Conservation (phyloP, 345 rosid species). For the Punica granatum region DNA sequence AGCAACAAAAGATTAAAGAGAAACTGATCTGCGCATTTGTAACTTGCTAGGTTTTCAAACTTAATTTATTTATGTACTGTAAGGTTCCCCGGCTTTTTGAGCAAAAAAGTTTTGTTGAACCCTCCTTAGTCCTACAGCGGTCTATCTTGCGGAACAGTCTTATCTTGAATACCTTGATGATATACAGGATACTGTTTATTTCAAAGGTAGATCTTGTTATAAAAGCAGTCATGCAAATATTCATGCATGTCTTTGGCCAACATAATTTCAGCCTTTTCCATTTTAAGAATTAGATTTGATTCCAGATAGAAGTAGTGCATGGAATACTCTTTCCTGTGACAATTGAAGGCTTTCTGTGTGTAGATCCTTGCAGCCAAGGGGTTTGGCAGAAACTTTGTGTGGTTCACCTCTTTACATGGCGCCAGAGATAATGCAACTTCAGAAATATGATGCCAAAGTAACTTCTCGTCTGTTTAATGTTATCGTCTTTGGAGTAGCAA, state of each 20-base stretch:
- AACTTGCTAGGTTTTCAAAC: no score
- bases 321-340: neutral
- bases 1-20: no score
- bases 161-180: neutral
- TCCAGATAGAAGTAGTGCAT: neutral
- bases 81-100: neutral
- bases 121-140: neutral
- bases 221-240: neutral
- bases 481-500: conserved; percentile 6
- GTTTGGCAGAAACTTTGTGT: conserved; percentile 94
- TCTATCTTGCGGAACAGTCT: neutral
- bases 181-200: neutral
- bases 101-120: neutral
- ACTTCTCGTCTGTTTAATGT: conserved; percentile 13
- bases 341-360: conserved; percentile 13
- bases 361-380: conserved; percentile 90
- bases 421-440: conserved; percentile 98
- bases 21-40: no score
- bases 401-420: conserved; percentile 99
- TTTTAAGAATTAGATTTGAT: neutral
- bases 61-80: neutral
- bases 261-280: neutral
- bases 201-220: neutral
- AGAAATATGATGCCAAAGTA: conserved; percentile 98
- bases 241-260: neutral